A percentile compares a stretch with the other conserved stretches of the same genome.
These are phyloP conservation scores for Candida chauliodis DNA, from an alignment of 805 yeast species.

Conservation along the genomic window DNA sequence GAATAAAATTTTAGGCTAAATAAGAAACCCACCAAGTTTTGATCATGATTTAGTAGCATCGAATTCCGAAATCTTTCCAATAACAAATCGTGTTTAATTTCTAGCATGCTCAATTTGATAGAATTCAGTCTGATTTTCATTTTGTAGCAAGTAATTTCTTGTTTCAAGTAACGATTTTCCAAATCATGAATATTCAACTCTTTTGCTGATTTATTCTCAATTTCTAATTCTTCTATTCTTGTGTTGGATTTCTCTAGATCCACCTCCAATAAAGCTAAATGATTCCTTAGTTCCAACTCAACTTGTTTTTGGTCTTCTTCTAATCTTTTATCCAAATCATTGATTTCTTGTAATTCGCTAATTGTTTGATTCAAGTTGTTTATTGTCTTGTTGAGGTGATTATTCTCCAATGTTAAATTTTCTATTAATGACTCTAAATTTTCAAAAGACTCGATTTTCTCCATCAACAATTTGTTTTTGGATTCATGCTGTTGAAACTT, in stretches of 20 bases:
- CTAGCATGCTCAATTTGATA: too few species aligned
- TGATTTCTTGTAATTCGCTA: slow-evolving; percentile 46
- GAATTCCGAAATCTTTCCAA: not conserved
- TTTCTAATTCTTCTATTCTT: slow-evolving; percentile 16
- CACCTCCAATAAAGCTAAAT: slow-evolving; percentile 24
- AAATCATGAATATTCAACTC: not conserved
- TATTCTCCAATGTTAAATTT: slow-evolving; percentile 33
- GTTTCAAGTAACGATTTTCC: slow-evolving; percentile 1
- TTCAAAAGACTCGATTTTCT: slow-evolving; percentile 29
- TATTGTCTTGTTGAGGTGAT: slow-evolving; percentile 31
- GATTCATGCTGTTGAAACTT: slow-evolving; percentile 20
- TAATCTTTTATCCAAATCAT: slow-evolving; percentile 46
- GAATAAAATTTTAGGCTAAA: slow-evolving; percentile 1
- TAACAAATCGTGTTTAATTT: slow-evolving; percentile 3
- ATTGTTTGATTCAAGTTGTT: slow-evolving; percentile 32
- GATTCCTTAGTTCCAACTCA: slow-evolving; percentile 41
- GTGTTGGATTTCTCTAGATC: slow-evolving; percentile 15
- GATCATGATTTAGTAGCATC: not conserved
- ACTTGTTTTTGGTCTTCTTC: slow-evolving; percentile 43
- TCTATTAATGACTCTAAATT: slow-evolving; percentile 36
- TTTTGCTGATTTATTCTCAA: not conserved
- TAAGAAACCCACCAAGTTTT: not conserved
- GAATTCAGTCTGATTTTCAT: not conserved
- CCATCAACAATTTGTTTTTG: slow-evolving; percentile 24
- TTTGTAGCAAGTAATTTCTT: slow-evolving; percentile 1